phyloP scores from a whole-genome alignment of 139 green algal species.

The Eudorina sp. region DNA sequence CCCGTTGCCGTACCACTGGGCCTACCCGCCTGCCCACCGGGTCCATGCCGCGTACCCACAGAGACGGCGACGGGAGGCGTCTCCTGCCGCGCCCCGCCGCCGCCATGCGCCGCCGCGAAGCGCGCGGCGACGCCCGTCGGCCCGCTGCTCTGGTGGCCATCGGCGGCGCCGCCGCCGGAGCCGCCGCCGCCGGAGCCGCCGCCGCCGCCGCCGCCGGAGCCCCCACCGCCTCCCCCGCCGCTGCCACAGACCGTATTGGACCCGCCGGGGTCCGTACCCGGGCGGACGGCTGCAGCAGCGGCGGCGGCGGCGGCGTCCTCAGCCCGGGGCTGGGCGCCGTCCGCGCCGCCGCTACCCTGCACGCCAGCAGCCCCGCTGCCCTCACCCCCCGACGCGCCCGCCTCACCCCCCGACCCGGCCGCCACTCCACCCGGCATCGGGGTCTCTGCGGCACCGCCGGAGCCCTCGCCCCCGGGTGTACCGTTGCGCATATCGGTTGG shows the following conservation, averaged over 20 bases:
- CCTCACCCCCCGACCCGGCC: not conserved
- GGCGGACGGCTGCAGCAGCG: not conserved
- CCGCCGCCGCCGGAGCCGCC: not conserved
- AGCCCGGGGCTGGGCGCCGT: not conserved
- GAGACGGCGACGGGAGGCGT: constrained; percentile 15
- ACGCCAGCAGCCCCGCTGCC: not conserved
- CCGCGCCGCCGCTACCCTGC: not conserved
- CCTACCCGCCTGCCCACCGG: not conserved
- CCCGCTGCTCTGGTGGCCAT: constrained; percentile 4
- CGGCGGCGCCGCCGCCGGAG: not conserved
- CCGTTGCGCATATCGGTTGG: not conserved
- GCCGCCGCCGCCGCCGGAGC: not conserved
- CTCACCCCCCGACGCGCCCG: not conserved
- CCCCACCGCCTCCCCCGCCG: not conserved
- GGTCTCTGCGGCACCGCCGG: not conserved
- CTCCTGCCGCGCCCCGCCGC: not conserved
- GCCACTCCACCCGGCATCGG: not conserved
- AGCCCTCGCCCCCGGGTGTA: not conserved
- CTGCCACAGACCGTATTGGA: not conserved
- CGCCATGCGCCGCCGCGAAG: not conserved
- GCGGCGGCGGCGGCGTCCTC: not conserved
- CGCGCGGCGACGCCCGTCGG: constrained; percentile 6
- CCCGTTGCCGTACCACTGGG: not conserved
- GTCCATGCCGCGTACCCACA: not conserved
- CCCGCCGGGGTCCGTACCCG: not conserved